Evolutionary conservation across 192 early-diverging fungal genomes (phyloP), one percentile per base, ranked within the genome.

Genomic region (Chytriomyces confervae): DNA sequence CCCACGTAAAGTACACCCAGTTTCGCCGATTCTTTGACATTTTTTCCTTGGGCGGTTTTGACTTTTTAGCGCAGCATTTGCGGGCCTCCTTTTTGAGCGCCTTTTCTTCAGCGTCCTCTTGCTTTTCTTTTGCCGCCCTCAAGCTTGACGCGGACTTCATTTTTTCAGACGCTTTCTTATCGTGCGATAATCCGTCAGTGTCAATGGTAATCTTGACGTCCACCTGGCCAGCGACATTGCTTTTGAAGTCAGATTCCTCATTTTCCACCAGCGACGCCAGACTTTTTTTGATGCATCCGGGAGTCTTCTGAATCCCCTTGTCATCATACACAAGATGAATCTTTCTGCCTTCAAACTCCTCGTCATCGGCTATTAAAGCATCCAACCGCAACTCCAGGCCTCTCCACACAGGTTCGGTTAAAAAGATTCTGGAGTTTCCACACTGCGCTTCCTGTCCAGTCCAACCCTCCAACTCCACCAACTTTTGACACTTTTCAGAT

Each of bases 1-100:
- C 69, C 92, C 92, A 94, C 6, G 94, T 94, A 72, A 94, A 86
- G 67, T 89, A 83, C 36, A 96, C 84, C 97, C 97, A 99, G 50
- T 77, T 53, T n/a, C 69, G 20, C 76, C 95, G 90, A 44, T 84
- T 86, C 70, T 89, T 85, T 61, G 89, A 89, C 69, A 77, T 75
- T 5, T 87, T 86, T 27, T 79, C 69, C 18, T 90, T 88, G n/a
- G 20, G 11, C 20, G 61, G 82, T 70, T 86, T 83, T 5, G 61
- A 43, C 53, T 44, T 63, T 48, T 78, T 60, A 7, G 48, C 75
- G 50, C 75, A 76, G 43, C 75, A 76, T 6, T 13, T 46, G 0
- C 64, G 8, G 10, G 27, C 43, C 13, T 24, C 27, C 47, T 45
- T 45, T 10, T 10, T 16, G 7, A 61, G 60, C 53, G 10, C 7